Evolutionary conservation across 257 asterid genomes (phyloP), one percentile per base, ranked within the genome.

Genomic region (Echites panduratus): DNA sequence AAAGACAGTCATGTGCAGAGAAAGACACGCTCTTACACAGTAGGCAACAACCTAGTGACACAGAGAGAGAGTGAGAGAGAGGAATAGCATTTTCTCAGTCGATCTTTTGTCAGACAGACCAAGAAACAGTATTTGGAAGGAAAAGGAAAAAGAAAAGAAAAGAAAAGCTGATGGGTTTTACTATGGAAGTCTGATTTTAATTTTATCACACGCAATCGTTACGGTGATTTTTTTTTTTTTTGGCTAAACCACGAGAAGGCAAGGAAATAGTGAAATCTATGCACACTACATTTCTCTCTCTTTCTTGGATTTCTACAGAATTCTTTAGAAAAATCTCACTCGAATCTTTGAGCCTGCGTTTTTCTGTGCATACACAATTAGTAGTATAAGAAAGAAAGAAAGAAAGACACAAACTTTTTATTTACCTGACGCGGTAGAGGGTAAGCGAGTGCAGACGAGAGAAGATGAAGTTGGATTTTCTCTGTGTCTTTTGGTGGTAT

Each of bases 361-460:
- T 61, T 12, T 43, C 8, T 45, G 66, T 12, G 35, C 24, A 58
- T 45, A 52, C 17, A 52, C 11, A 22, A 32, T 9, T 40, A 11
- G 8, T 19, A n/a, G 35, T 38, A n/a, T 0, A n/a, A 32, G n/a
- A 71, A 45, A 45, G 12, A 45, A 10, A 63, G 56, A 56, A 4
- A 16, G 47, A 58, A 64, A 58, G 32, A 27, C 3, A 35, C 3
- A 47, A 68, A 4, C 7, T 22, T 49, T 1, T 32, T 32, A 32
- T 32, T 65, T 77, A 89, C 96, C 96, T 72, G 96, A 70, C 0
- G 86, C 49, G 68, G 64, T 65, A 2, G 90, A 65, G 1, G 93
- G 91, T 66, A 89, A 71, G 11, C 85, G 89, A 59, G 92, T 80
- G 81, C 91, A 86, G 17, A 82, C 88, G 40, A 88, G 91, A 32